Conservation (phyloP, 1,139 yeast genomes). For the Wickerhamomyces sp. region DNA sequence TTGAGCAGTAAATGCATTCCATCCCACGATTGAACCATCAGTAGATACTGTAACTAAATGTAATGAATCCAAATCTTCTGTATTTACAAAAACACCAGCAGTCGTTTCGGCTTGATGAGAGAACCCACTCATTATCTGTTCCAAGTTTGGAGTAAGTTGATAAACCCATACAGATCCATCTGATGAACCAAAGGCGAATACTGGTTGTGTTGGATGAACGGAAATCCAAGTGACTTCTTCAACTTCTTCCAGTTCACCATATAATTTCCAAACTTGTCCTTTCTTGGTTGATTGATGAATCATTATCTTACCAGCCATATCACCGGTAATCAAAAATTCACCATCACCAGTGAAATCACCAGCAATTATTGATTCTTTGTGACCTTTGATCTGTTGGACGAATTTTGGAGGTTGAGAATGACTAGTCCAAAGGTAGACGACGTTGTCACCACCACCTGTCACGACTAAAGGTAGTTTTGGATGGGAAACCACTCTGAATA, state of each 20-base stretch:
- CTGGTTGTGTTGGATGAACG: slow-evolving; percentile 70
- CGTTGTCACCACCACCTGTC: slow-evolving; percentile 90
- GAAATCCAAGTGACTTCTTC: slow-evolving; percentile 79
- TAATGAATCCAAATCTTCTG: slow-evolving; percentile 56
- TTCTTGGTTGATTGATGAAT: slow-evolving; percentile 67
- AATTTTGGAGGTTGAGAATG: slow-evolving; percentile 78
- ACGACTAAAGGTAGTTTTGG: slow-evolving; percentile 79
- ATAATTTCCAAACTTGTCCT: slow-evolving; percentile 77
- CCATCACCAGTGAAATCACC: slow-evolving; percentile 87
- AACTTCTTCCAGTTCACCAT: slow-evolving; percentile 75
- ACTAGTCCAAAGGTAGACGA: slow-evolving; percentile 88
- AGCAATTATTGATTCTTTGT: slow-evolving; percentile 81
- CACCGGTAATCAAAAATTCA: slow-evolving; percentile 75
- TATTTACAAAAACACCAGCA: slow-evolving; percentile 66
- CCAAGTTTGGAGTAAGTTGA: slow-evolving; percentile 56
- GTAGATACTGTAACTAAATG: slow-evolving; percentile 76
- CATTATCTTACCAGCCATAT: slow-evolving; percentile 85
- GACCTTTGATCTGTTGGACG: slow-evolving; percentile 70
- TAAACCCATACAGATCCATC: slow-evolving; percentile 97
- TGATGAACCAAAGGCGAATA: slow-evolving; percentile 89
- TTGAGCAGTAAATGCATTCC: slow-evolving; percentile 84
- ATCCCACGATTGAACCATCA: slow-evolving; percentile 79
- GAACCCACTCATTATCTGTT: slow-evolving; percentile 74
- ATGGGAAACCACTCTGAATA: slow-evolving; percentile 72
- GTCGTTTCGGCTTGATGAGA: slow-evolving; percentile 78